Conservation (phyloP, 2,329 filamentous ascomycete species). For the Claviceps spartinae region DNA sequence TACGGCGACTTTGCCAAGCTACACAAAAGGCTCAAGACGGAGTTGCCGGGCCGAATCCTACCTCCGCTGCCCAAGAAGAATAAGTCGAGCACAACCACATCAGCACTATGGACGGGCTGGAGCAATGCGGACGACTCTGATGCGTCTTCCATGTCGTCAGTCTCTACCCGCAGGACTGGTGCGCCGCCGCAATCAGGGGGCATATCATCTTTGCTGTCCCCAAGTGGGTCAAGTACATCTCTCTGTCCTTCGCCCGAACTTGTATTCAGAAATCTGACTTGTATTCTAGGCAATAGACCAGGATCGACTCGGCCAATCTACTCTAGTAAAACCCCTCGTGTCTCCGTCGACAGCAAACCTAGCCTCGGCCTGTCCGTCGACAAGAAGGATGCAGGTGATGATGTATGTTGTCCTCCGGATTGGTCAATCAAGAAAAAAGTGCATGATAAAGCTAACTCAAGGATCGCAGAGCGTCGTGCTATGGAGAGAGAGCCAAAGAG, state of each 20-base stretch:
- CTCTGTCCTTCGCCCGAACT: neutral
- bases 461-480: constrained; percentile 40
- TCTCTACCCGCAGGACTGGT: constrained; percentile 52
- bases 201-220: constrained; percentile 16
- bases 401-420: constrained; percentile 10
- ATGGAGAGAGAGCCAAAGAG: constrained; percentile 78
- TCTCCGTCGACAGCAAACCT: constrained; percentile 18
- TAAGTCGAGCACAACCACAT: constrained; percentile 58
- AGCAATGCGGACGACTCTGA: constrained; percentile 54
- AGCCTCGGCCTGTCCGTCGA: constrained; percentile 11
- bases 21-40: constrained; percentile 64
- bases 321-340: constrained; percentile 18
- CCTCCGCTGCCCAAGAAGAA: constrained; percentile 86
- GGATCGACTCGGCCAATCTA: constrained; percentile 19
- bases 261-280: neutral
- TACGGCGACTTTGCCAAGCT: constrained; percentile 80
- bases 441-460: constrained; percentile 12
- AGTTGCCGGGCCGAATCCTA: constrained; percentile 82
- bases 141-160: constrained; percentile 66
- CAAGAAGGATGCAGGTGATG: constrained; percentile 10
- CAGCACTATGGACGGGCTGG: constrained; percentile 39
- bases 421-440: neutral
- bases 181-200: constrained; percentile 12
- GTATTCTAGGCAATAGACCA: constrained; percentile 3
- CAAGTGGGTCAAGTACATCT: constrained; percentile 8